A percentile compares a stretch with the other conserved stretches of the same genome.
Evolutionary conservation across 495 filamentous ascomycete genomes (phyloP).

Genomic region (Neurospora sublineolata): DNA sequence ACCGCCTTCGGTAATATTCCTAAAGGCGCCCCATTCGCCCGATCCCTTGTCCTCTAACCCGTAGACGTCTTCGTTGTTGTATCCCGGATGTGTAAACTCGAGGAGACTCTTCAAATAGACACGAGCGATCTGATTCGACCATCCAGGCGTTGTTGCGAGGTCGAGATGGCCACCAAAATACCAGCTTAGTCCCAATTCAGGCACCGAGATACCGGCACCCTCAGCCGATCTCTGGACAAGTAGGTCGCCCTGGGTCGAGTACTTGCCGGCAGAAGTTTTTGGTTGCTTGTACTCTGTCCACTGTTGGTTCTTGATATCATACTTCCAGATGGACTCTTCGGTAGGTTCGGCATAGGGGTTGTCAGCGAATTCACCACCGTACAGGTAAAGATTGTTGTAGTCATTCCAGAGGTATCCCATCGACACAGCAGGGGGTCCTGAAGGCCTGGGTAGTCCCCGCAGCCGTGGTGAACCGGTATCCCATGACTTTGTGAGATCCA

Average conservation of each 20-base stretch:
- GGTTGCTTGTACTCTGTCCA: slow-evolving; percentile 52
- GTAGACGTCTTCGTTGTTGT: slow-evolving; percentile 45
- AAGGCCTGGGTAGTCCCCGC: slow-evolving; percentile 48
- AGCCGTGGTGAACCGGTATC: slow-evolving; percentile 51
- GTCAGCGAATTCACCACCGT: slow-evolving; percentile 61
- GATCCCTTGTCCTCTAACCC: slow-evolving; percentile 39
- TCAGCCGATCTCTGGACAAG: slow-evolving; percentile 55
- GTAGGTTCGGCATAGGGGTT: slow-evolving; percentile 39
- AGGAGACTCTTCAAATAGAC: slow-evolving; percentile 61
- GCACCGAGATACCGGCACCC: slow-evolving; percentile 56
- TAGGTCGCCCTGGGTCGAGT: slow-evolving; percentile 39
- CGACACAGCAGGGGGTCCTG: slow-evolving; percentile 56
- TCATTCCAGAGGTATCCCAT: slow-evolving; percentile 65
- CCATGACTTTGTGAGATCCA: slow-evolving; percentile 58
- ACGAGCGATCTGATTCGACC: slow-evolving; percentile 47
- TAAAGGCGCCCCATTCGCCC: slow-evolving; percentile 43
- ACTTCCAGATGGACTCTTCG: slow-evolving; percentile 53
- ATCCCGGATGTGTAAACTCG: slow-evolving; percentile 63
- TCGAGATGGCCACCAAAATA: slow-evolving; percentile 72
- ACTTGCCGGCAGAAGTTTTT: slow-evolving; percentile 44
- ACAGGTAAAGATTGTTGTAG: slow-evolving; percentile 53
- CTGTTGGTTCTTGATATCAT: slow-evolving; percentile 41
- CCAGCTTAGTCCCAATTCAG: slow-evolving; percentile 55
- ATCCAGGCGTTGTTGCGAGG: slow-evolving; percentile 54
- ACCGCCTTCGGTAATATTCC: slow-evolving; percentile 62